Conservation (phyloP, 306 rosid genomes). For the Lithocarpus polystachyus region DNA sequence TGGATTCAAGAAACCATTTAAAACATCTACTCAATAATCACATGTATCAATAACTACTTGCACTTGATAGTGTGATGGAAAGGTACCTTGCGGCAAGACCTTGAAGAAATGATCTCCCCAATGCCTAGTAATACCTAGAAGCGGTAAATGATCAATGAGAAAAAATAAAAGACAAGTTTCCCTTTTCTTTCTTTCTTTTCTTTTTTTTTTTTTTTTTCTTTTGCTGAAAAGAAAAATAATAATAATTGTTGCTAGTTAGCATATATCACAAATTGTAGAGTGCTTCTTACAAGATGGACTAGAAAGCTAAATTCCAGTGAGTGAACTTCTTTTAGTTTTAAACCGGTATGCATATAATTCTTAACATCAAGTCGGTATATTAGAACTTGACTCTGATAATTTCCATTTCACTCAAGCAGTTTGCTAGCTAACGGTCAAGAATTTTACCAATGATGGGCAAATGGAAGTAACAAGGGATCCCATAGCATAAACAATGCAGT, state of each 20-base stretch:
- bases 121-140: conserved; percentile 77
- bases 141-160: background rate
- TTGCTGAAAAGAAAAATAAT: background rate
- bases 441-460: conserved; percentile 88
- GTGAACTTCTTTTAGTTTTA: background rate
- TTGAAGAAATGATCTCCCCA: conserved; percentile 85
- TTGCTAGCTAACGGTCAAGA: conserved; percentile 11
- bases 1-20: conserved; percentile 10
- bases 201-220: background rate
- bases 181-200: background rate
- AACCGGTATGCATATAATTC: background rate
- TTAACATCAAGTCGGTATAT: background rate
- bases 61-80: conserved; percentile 18
- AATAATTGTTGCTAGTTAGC: background rate
- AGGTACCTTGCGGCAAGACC: conserved; percentile 85
- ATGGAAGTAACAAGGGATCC: conserved; percentile 93
- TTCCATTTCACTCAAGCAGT: background rate
- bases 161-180: background rate
- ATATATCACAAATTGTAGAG: background rate
- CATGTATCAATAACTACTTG: conserved; percentile 1
- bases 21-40: conserved; percentile 6
- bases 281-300: background rate
- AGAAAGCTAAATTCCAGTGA: background rate
- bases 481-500: conserved; percentile 92
- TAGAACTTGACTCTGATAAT: too few relatives aligned